Base-by-base conservation (phyloP, 768 basidiomycete genomes). In the Pleurotus giganteus region DNA sequence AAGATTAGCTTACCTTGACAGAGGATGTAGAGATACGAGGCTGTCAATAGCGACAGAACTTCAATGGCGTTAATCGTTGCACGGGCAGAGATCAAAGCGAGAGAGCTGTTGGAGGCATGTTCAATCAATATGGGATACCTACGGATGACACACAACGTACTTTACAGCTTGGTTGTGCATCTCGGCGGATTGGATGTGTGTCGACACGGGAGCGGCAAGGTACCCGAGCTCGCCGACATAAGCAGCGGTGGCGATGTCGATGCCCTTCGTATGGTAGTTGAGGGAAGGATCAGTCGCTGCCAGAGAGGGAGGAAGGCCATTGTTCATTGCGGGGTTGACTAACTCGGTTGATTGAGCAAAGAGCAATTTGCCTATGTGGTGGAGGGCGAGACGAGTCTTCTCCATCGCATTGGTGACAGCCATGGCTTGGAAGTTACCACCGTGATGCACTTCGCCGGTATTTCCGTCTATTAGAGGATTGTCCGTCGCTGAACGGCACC, bases 151-250 rank as follows among this genome's bases (percentile, higher is more conserved):
- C 32, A 26, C 31, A 50, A 74, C 88, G 57, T 59, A 91, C 89
- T 94, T 94, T 69, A 94, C 82, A 41, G 92, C 88, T 68, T 94
- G 92, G 61, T 94, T 94, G 65, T 92, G 89, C 88, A 93, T 91
- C 71, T 94, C 91, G 1, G 91, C 91, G 1, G 86, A 88, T 63
- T 94, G 90, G 46, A 91, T 83, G 60, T 89, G 86, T 0, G 89
- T 90, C 2, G 87, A 88, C 9, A 94, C 91, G 0, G 92, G 91
- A 71, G 83, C 89, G 17, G 88, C 91, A 23, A 93, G 79, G 63
- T 80, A 86, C 26, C 91, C 91, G 28, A 94, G 80, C 69, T 94
- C 92, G 43, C 86, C 76, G 2, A 86, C 80, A 65, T 94, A 94
- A 0, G 92, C 86, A 7, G 92, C 91, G 4, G 82, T 78, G 39